These are phyloP conservation scores for Meira miltonrushii DNA, from an alignment of 1,284 basidiomycete species.

Conservation along the genomic window DNA sequence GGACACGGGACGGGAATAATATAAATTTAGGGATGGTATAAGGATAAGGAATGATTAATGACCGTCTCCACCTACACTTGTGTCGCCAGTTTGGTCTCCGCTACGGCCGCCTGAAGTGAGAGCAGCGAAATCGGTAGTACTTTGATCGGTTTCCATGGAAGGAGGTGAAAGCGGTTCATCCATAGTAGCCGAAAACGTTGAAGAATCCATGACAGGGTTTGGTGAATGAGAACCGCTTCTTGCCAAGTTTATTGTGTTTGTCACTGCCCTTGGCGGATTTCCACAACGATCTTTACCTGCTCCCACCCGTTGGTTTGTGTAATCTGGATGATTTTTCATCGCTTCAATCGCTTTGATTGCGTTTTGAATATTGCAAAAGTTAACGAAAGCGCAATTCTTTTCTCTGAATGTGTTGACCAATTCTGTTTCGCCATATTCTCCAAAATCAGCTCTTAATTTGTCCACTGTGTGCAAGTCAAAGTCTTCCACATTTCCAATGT, in stretches of 20 bases:
- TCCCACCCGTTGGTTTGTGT: conserved; percentile 44
- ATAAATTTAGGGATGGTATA: no score
- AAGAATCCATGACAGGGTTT: neutral
- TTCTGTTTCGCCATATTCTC: conserved; percentile 48
- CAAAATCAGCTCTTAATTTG: conserved; percentile 46
- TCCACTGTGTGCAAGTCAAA: conserved; percentile 41
- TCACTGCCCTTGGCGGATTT: conserved; percentile 10
- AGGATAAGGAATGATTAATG: no score
- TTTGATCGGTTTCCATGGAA: no score
- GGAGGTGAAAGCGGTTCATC: no score
- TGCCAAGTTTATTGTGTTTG: neutral
- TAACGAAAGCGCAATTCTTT: conserved; percentile 51
- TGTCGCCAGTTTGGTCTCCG: no score
- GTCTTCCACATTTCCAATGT: conserved; percentile 51
- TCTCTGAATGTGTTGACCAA: conserved; percentile 49
- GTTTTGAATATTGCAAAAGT: conserved; percentile 51
- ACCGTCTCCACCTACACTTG: no score
- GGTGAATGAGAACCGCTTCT: conserved; percentile 10
- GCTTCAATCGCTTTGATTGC: conserved; percentile 52
- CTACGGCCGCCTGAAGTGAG: no score
- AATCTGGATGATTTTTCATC: conserved; percentile 49
- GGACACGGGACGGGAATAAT: no score
- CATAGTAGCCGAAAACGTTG: neutral
- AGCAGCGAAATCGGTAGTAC: no score
- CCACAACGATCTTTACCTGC: conserved; percentile 48